Conservation (phyloP, 169 alveolate species). For the Plasmodium reichenowi region DNA sequence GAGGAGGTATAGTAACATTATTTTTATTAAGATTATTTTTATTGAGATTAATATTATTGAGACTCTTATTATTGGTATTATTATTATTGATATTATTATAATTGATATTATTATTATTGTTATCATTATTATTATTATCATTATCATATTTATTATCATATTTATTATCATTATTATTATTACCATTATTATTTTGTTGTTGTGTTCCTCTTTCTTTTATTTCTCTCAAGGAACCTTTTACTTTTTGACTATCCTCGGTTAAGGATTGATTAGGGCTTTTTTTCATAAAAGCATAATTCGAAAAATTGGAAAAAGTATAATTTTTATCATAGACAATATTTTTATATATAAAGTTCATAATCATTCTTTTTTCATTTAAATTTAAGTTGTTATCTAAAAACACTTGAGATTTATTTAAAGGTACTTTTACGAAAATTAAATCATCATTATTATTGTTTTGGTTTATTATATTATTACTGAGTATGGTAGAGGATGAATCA, state of each 20-base stretch:
- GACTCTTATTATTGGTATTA: too few species aligned
- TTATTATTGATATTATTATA: too few species aligned
- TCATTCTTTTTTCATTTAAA: constrained; percentile 69
- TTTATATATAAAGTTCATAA: constrained; percentile 64
- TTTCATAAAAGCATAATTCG: constrained; percentile 45
- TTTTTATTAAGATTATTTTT: too few species aligned
- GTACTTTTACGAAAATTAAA: constrained; percentile 49
- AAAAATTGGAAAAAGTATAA: constrained; percentile 48
- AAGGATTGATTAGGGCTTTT: neutral
- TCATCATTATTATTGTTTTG: constrained; percentile 12
- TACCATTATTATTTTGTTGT: neutral
- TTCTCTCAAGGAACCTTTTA: too few species aligned
- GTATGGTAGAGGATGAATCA: neutral
- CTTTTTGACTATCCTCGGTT: too few species aligned
- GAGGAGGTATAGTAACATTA: too few species aligned
- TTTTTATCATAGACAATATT: constrained; percentile 58
- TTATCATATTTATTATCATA: too few species aligned
- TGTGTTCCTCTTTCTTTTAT: constrained; percentile 5
- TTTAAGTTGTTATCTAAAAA: constrained; percentile 43
- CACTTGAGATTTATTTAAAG: constrained; percentile 67
- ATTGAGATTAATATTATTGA: too few species aligned
- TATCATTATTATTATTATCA: neutral
- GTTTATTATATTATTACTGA: neutral
- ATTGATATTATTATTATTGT: neutral
- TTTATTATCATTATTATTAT: neutral